Base-by-base conservation (phyloP, 83 land plant genomes). In the Thuja plicata region DNA sequence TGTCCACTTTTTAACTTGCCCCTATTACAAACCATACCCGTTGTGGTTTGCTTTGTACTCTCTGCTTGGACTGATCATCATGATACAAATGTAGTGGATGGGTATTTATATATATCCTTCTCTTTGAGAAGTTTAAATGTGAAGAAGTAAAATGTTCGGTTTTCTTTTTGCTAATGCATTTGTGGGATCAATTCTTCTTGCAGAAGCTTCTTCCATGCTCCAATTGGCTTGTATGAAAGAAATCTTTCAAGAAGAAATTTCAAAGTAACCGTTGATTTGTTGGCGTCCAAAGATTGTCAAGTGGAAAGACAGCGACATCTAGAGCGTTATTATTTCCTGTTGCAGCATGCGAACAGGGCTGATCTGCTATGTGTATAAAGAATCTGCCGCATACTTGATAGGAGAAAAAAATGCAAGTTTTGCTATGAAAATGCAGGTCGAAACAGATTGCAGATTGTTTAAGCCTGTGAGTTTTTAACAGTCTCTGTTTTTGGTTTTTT, bases 231-330 rank as follows among this genome's bases (percentile, higher is more conserved):
- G 40, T 76, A 35, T 34, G 79, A 76, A 76, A 34, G 38, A 32
- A 32, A 13, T 12, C 79, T 76, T 34, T 35, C 12, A 13, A 76
- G 38, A 15, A 76, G 4, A 76, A 76, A 76, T 32, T 76, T 27
- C 38, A 38, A 34, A 76, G 79, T 34, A 76, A 76, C 79, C 79
- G 79, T 76, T 76, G 79, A 76, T 32, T 76, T 76, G 40, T 76
- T 76, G 79, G 79, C 35, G 79, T 32, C 40, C 15, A 35, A 76
- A 76, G 79, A 34, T 27, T 76, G 79, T 34, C 40, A 76, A 34
- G 38, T 11, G 35, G 17, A 76, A 76, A 35, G 79, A 34, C 38
- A 35, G 5, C 12, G 79, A 35, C 38, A 76, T 8, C 38, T 76
- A 40, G 40, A 76, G 35, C 79, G 38, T 35, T 76, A 12, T 12